Conservation (phyloP, 2,329 filamentous ascomycete genomes). For the Colletotrichum eremochloae region DNA sequence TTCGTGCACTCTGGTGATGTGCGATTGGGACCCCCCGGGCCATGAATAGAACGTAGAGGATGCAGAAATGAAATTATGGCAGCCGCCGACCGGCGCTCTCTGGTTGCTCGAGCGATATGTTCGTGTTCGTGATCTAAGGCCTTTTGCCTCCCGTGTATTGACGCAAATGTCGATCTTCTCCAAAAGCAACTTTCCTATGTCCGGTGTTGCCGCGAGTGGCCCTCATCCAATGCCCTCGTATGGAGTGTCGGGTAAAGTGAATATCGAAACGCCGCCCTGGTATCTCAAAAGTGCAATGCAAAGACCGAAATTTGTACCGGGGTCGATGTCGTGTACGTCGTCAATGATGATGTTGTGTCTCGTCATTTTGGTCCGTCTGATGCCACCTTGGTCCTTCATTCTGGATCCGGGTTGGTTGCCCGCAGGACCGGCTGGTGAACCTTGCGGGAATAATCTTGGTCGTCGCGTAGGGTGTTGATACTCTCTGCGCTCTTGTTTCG, state of each 20-base stretch:
- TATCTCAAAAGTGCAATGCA: conserved; percentile 45
- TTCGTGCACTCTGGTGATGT: background rate
- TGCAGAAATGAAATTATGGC: conserved; percentile 29
- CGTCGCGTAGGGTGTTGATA: conserved; percentile 73
- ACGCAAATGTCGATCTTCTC: conserved; percentile 12
- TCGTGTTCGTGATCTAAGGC: conserved; percentile 27
- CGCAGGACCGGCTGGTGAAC: conserved; percentile 71
- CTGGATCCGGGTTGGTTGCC: conserved; percentile 72
- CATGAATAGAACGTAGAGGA: background rate
- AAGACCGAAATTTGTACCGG: conserved; percentile 36
- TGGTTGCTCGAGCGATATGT: conserved; percentile 23
- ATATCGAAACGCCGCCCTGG: conserved; percentile 44
- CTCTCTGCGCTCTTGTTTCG: conserved; percentile 73
- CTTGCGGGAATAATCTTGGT: conserved; percentile 74
- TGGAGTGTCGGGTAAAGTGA: conserved; percentile 24
- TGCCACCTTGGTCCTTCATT: conserved; percentile 36
- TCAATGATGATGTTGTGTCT: conserved; percentile 34
- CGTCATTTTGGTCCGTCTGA: conserved; percentile 26
- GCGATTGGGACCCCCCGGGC: background rate
- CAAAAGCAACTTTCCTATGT: conserved; percentile 5
- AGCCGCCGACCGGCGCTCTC: conserved; percentile 1
- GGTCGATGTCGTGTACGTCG: conserved; percentile 43
- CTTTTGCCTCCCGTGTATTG: conserved; percentile 14
- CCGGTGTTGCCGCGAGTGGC: background rate
- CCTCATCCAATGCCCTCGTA: conserved; percentile 28